Evolutionary conservation across 768 basidiomycete species (phyloP), one percentile per base, ranked within the genome.

Genomic region (Suillus lakei): DNA sequence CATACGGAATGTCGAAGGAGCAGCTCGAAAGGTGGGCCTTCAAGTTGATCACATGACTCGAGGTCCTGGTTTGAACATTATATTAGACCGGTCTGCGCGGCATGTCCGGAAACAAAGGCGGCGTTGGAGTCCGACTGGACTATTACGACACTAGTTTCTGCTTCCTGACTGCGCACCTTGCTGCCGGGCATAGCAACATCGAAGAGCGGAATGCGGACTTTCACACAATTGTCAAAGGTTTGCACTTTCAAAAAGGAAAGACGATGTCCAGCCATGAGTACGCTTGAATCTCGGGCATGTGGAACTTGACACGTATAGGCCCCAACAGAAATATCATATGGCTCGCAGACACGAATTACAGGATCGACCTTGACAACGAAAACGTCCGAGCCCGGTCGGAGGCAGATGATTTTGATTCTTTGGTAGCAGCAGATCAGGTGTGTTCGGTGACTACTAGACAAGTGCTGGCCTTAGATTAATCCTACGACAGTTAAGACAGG

Each of bases 41-140:
- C n/a, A n/a, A n/a, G n/a, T n/a, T 60, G 56, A 34, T 13, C 6
- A 61, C 13, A 44, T 23, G 60, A 46, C 41, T 38, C 28, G 23
- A 10, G n/a, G 12, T 23, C 28, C 38, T 32, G 32, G 13, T 44
- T 72, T 39, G 71, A 34, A 26, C n/a, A 30, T 61, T 54, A 15
- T 23, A 44, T 54, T 66, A 94, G 92, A 94, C 93, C n/a, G 92
- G 92, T 46, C 81, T 93, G 48, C 85, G 91, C 39, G 98, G 98
- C 15, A 95, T 99, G 88, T 95, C 95, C 0, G 98, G 96, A 34
- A 97, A 97, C 80, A 97, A 99, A 80, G 98, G 98, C 23, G 98
- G 95, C 2, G 93, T 97, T 15, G 96, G 91, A 7, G 94, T 99
- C 68, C 90, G 98, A 15, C 81, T 99, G 60, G 93, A 99, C 34